Base-by-base conservation (phyloP, 176 grass and related monocot species). In the Hyparrhenia diplandra region DNA sequence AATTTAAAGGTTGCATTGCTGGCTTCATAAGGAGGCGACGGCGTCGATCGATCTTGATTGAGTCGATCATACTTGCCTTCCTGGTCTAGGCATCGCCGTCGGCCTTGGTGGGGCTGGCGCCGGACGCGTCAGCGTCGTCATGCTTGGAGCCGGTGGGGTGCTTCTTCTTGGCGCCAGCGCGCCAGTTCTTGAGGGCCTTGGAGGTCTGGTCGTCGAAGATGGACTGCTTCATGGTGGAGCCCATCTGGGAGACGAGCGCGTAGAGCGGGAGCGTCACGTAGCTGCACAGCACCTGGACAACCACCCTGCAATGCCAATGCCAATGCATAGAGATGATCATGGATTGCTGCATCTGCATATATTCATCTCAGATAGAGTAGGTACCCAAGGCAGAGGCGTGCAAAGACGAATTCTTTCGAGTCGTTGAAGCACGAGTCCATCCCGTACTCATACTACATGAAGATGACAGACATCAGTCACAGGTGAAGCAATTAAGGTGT, bases 161-260 rank as follows among this genome's bases (percentile, higher is more conserved):
- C 83, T 72, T 94, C 92, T 83, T 91, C 91, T 82, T 92, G n/a
- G 87, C 89, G 40, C 88, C 91, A 78, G 90, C 84, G 73, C 90
- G 91, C 94, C 94, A 97, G 88, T 86, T 94, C 84, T 77, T 97
- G 69, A 97, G 86, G 51, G 94, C 94, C 87, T 94, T 97, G 82
- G 94, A 97, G 30, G 91, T 97, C 70, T 97, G 94, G 7, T 94
- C 94, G 76, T 97, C 92, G 69, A 97, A 97, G 73, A 97, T 97
- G 51, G 94, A 97, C 75, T 85, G 90, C 87, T 97, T 97, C 94
- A 97, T 97, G 37, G 89, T 91, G 12, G 94, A 92, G 0, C 94
- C 94, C 94, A 97, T 94, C 94, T 97, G 85, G 37, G 72, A 86
- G 14, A 60, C 37, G 3, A 82, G 52, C 12, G 36, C 59, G 72